Evolutionary conservation across 331 rosid genomes (phyloP).

Genomic region (Ulmus americana): DNA sequence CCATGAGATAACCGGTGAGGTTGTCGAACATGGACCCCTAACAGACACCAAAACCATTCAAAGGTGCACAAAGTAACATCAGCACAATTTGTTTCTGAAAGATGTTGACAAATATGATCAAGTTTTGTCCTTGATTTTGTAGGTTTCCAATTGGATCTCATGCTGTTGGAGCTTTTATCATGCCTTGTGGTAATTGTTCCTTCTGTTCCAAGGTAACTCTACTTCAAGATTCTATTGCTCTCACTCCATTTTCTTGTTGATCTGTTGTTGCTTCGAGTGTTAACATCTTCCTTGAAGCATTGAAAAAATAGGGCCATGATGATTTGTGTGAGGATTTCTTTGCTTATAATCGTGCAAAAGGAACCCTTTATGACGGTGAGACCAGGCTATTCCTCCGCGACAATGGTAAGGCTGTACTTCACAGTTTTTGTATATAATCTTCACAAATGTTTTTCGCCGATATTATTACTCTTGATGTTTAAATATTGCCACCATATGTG

Average conservation of each 20-base stretch:
- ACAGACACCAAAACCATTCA: slow-evolving; percentile 41
- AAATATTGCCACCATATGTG: no score
- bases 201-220: slow-evolving; percentile 71
- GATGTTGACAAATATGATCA: slow-evolving; percentile 5
- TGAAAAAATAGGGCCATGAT: slow-evolving; percentile 68
- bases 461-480: not conserved
- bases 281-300: slow-evolving; percentile 11
- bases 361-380: slow-evolving; percentile 95
- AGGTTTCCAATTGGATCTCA: slow-evolving; percentile 80
- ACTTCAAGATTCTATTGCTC: not conserved
- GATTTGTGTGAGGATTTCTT: slow-evolving; percentile 89
- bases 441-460: no score
- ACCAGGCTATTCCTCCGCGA: slow-evolving; percentile 74
- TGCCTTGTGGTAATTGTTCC: slow-evolving; percentile 92
- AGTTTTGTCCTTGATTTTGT: slow-evolving; percentile 22
- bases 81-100: not conserved
- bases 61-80: slow-evolving; percentile 36
- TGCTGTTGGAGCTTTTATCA: slow-evolving; percentile 83
- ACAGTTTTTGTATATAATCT: not conserved
- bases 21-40: slow-evolving; percentile 63
- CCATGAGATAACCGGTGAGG: slow-evolving; percentile 90
- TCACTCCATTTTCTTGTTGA: slow-evolving; percentile 15
- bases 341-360: slow-evolving; percentile 84
- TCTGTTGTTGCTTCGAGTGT: slow-evolving; percentile 6
- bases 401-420: slow-evolving; percentile 40